These are phyloP conservation scores for Apium graveolens DNA, from an alignment of 129 eudicot species.

Conservation along the genomic window DNA sequence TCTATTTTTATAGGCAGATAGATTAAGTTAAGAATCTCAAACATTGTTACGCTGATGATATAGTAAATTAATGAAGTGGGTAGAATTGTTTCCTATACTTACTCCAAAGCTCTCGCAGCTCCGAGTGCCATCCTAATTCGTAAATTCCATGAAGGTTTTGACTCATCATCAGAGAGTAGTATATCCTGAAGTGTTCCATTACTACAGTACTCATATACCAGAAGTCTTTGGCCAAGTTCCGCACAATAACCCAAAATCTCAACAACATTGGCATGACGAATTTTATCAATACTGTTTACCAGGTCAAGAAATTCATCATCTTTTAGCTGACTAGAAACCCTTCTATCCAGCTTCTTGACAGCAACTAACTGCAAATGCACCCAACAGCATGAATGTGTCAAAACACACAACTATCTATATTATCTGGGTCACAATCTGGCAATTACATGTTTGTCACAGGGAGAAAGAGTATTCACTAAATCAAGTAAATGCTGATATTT, in stretches of 20 bases:
- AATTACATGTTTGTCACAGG: not conserved
- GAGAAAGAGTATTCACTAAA: not conserved
- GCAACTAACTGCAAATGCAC: conserved; percentile 58
- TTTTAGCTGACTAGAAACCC: conserved; percentile 57
- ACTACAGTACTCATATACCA: conserved; percentile 71
- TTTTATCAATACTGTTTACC: conserved; percentile 62
- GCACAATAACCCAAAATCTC: conserved; percentile 91
- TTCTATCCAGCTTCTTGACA: conserved; percentile 81
- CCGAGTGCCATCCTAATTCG: conserved; percentile 93
- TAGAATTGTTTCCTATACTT: conserved; percentile 23
- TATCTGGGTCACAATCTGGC: not conserved
- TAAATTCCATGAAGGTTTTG: conserved; percentile 67
- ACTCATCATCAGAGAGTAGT: conserved; percentile 69
- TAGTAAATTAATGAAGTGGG: not conserved
- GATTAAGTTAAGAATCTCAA: not conserved
- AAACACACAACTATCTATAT: not conserved
- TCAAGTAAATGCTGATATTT: not conserved
- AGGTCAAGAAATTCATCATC: conserved; percentile 86
- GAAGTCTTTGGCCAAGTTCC: conserved; percentile 76
- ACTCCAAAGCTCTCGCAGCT: conserved; percentile 98
- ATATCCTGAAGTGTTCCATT: conserved; percentile 74
- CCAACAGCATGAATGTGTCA: conserved; percentile 13
- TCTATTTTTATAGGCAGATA: not conserved
- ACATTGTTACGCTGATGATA: not conserved
- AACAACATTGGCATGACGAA: conserved; percentile 86